Evolutionary conservation across 305 asterid genomes (phyloP), one percentile per base, ranked within the genome.

Genomic region (Caryopteris hybrid): DNA sequence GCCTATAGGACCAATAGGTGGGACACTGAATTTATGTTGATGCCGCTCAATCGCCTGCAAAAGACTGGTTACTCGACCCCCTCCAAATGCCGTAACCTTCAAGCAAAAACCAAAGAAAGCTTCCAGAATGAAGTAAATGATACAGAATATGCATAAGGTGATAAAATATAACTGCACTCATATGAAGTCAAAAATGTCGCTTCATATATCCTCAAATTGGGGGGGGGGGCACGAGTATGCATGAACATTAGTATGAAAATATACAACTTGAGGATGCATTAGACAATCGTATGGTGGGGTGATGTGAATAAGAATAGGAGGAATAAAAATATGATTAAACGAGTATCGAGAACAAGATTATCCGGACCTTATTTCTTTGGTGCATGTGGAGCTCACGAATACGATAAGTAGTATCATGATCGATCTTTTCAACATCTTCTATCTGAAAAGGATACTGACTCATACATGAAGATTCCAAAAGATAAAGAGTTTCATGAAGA

Each of bases 31-130:
- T 81, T 66, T 86, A 29, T 68, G 79, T 34, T 77, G 91, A 66
- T 86, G 80, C 47, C 90, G 84, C 85, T 94, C 97, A 68, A 94
- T 89, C 55, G 76, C 86, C 78, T 81, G 83, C 81, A 94, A 76
- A 43, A 94, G 97, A 79, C 36, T 56, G 66, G 70, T 81, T 71
- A 89, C 97, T 71, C 73, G 80, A 60, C 58, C 58, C 69, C 96
- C 96, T 76, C 99, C 99, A 81, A 94, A 94, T 78, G 96, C 98
- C 33, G 95, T 91, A 71, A 91, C 95, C 99, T 92, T 80, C 60
- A 72, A 68, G 27, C 4, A 71, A 39, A 58, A 52, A 68, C 52
- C 45, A 74, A 69, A 67, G 29, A 57, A 54, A 57, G 27, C 13
- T 58, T 38, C 16, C 39, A 64, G 25, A 71, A 50, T 8, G 27